Evolutionary conservation across 805 yeast species (phyloP), one percentile per base, ranked within the genome.

Genomic region (Yarrowia sp.): DNA sequence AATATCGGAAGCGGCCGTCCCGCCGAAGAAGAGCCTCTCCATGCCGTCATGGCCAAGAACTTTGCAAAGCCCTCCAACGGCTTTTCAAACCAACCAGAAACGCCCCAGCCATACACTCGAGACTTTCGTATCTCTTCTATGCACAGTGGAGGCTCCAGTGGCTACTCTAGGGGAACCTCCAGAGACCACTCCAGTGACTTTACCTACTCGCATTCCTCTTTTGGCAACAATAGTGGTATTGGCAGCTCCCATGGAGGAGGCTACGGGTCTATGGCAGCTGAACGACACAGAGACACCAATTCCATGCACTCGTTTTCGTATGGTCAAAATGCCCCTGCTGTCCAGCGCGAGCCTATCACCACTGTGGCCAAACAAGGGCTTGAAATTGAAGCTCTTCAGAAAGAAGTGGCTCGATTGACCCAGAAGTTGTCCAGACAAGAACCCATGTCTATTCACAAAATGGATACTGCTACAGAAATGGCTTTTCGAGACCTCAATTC

Each of bases 341-440:
- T 35, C 14, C 43, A 43, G 8, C 33, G 51, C 2, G 61, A 55
- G 28, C 18, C 61, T 10, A 11, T 58, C 2, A 14, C 51, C 4
- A 28, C 51, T 2, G 41, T 58, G 50, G 64, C 41, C 15, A 58
- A 58, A 14, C 64, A 55, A 17, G 61, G 61, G 3, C 61, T 55
- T 9, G 61, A 55, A 17, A 55, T 55, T 28, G 61, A 55, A 13
- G 14, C 61, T 14, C 22, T 55, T 38, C 61, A 55, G 47, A 55
- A 31, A 8, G 61, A 55, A 32, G 18, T 55, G 15, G 4, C 44
- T 7, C 51, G 64, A 15, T 22, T 43, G 33, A 35, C 7, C 14
- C 51, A 43, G 13, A 58, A 43, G 22, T n/a, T 43, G 18, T 28
- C 64, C 28, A 33, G 45, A 33, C 51, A 42, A 14, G 64, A 58